Evolutionary conservation across 2,329 filamentous ascomycete species (phyloP).

Genomic region (Tympanopsis confertula): DNA sequence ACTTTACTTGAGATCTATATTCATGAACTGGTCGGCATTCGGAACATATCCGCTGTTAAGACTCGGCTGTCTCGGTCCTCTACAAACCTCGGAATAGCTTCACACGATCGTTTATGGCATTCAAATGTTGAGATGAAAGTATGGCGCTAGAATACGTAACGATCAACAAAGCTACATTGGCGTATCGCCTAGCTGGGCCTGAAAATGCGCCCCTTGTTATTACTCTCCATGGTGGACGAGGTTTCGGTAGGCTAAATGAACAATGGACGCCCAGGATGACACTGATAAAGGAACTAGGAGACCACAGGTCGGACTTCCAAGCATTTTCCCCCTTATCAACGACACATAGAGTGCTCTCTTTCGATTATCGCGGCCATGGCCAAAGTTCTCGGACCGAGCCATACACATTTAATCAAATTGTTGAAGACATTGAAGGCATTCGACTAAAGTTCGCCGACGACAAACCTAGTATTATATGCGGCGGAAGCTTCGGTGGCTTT

Average conservation of each 20-base stretch:
- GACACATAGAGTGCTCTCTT: constrained; percentile 18
- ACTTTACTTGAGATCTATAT: no score
- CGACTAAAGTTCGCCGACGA: constrained; percentile 14
- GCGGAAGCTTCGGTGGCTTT: constrained; percentile 26
- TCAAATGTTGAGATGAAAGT: no score
- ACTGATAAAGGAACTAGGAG: constrained; percentile 8
- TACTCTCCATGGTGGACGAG: constrained; percentile 22
- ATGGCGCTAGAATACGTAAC: constrained; percentile 14
- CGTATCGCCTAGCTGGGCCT: constrained; percentile 16
- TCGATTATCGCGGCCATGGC: constrained; percentile 23
- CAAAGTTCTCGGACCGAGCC: constrained; percentile 18
- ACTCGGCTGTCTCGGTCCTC: no score
- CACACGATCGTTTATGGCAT: no score
- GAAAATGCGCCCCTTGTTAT: constrained; percentile 18
- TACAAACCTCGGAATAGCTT: no score
- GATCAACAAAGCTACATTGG: constrained; percentile 19
- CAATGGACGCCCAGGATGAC: neutral
- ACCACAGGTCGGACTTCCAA: constrained; percentile 19
- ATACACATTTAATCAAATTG: constrained; percentile 21
- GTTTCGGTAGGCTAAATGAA: constrained; percentile 13
- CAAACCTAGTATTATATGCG: constrained; percentile 17
- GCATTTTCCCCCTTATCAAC: constrained; percentile 15
- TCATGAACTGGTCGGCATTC: no score
- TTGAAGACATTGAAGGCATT: constrained; percentile 21
- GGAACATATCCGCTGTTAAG: no score